Conservation (phyloP, 208 protist genomes). For the Jaenimonas drosophilae region DNA sequence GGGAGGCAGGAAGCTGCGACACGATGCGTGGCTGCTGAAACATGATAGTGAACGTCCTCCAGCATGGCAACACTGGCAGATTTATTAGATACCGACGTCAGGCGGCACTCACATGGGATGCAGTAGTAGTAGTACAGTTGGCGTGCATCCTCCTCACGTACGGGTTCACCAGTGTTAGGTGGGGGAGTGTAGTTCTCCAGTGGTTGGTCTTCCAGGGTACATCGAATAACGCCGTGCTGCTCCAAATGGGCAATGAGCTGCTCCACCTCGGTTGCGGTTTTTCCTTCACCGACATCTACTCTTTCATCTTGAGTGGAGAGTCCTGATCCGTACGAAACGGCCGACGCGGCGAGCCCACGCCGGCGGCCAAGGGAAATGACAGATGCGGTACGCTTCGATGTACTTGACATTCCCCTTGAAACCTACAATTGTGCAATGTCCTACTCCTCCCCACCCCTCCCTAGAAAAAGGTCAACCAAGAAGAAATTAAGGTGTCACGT, state of each 20-base stretch:
- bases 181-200: not conserved
- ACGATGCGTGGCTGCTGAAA: constrained; percentile 64
- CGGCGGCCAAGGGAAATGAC: too few species aligned
- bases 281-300: constrained; percentile 56
- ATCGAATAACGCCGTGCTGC: constrained; percentile 76
- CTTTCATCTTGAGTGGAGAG: too few species aligned
- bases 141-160: constrained; percentile 13
- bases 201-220: constrained; percentile 14
- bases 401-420: too few species aligned
- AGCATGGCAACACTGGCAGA: constrained; percentile 43
- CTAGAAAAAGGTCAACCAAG: too few species aligned
- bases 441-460: too few species aligned
- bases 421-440: too few species aligned
- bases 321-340: too few species aligned
- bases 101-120: constrained; percentile 64
- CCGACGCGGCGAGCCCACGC: too few species aligned
- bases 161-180: not conserved
- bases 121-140: constrained; percentile 80
- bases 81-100: constrained; percentile 23
- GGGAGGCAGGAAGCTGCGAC: constrained; percentile 59
- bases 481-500: too few species aligned
- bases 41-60: constrained; percentile 80
- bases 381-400: too few species aligned
- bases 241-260: constrained; percentile 65
- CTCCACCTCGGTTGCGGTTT: constrained; percentile 37